Evolutionary conservation across 352 stramenopile species (phyloP).

Genomic region (Globisporangium megalacanthum): DNA sequence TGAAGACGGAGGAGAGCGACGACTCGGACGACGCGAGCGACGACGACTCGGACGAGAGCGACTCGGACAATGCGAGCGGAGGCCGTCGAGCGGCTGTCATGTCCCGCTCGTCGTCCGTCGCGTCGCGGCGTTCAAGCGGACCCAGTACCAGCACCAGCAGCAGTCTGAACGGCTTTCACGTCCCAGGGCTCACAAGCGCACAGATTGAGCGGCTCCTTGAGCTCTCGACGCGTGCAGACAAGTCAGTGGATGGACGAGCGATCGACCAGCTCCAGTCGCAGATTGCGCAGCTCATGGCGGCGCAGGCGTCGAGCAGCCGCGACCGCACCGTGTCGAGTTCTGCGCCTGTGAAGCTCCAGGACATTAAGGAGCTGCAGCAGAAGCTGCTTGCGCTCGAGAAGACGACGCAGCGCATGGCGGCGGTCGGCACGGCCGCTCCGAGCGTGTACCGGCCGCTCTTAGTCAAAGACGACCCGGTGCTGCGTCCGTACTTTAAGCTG

Average conservation of each 20-base stretch:
- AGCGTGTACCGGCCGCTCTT: slow-evolving; percentile 51
- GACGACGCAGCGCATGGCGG: slow-evolving; percentile 46
- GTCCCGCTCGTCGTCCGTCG: slow-evolving; percentile 13
- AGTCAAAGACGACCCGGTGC: slow-evolving; percentile 64
- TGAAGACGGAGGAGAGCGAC: slow-evolving; percentile 54
- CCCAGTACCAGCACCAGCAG: neutral
- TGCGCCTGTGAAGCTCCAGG: slow-evolving; percentile 47
- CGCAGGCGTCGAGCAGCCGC: slow-evolving; percentile 13
- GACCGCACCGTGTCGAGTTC: slow-evolving; percentile 31
- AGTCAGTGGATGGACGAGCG: slow-evolving; percentile 32
- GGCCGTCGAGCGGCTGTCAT: slow-evolving; percentile 11
- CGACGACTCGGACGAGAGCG: slow-evolving; percentile 30
- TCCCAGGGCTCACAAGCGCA: slow-evolving; percentile 48
- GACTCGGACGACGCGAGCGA: slow-evolving; percentile 33
- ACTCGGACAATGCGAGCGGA: slow-evolving; percentile 60
- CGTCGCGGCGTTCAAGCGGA: slow-evolving; percentile 8
- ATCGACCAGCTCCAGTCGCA: slow-evolving; percentile 68
- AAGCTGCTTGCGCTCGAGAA: slow-evolving; percentile 74
- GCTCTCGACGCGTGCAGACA: slow-evolving; percentile 50
- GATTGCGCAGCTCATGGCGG: slow-evolving; percentile 66
- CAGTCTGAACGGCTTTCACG: slow-evolving; percentile 19
- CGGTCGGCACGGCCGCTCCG: neutral
- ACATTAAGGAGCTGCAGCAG: slow-evolving; percentile 71
- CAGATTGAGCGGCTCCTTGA: slow-evolving; percentile 71
- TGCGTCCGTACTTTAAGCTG: slow-evolving; percentile 82